These are phyloP conservation scores for Sugiyamaella paludigena DNA, from an alignment of 1,139 yeast genomes.

Conservation along the genomic window DNA sequence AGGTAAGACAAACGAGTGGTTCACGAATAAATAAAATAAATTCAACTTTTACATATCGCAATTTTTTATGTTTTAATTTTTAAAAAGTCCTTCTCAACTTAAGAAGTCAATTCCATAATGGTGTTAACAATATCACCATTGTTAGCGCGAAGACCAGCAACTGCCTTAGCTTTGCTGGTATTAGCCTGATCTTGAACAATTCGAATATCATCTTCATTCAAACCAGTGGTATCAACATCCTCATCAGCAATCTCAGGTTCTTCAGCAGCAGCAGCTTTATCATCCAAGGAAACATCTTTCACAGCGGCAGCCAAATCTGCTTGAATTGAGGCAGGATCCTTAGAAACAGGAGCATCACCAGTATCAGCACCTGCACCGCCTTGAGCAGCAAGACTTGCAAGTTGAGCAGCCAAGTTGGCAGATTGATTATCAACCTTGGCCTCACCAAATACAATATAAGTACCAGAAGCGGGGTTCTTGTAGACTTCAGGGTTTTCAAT, in stretches of 20 bases:
- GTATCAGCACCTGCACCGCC: conserved; percentile 28
- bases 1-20: not conserved
- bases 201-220: conserved; percentile 74
- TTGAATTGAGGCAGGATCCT: conserved; percentile 76
- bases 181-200: conserved; percentile 88
- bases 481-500: conserved; percentile 93
- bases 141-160: conserved; percentile 83
- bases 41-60: too few relatives aligned
- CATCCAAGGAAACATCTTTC: conserved; percentile 40
- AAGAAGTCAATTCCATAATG: conserved; percentile 69
- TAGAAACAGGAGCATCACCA: conserved; percentile 43
- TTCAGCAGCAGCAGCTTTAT: conserved; percentile 26
- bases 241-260: conserved; percentile 44
- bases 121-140: conserved; percentile 95
- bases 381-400: conserved; percentile 30
- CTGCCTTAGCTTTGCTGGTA: conserved; percentile 85
- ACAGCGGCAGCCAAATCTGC: conserved; percentile 88
- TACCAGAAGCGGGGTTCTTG: conserved; percentile 86
- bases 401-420: conserved; percentile 37
- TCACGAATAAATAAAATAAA: too few relatives aligned
- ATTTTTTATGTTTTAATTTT: too few relatives aligned
- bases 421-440: conserved; percentile 82
- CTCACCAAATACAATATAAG: conserved; percentile 96
- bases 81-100: conserved; percentile 13
- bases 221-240: conserved; percentile 74